These are phyloP conservation scores for Rhynchospora pubera DNA, from an alignment of 176 grass and related monocot species.

Conservation along the genomic window DNA sequence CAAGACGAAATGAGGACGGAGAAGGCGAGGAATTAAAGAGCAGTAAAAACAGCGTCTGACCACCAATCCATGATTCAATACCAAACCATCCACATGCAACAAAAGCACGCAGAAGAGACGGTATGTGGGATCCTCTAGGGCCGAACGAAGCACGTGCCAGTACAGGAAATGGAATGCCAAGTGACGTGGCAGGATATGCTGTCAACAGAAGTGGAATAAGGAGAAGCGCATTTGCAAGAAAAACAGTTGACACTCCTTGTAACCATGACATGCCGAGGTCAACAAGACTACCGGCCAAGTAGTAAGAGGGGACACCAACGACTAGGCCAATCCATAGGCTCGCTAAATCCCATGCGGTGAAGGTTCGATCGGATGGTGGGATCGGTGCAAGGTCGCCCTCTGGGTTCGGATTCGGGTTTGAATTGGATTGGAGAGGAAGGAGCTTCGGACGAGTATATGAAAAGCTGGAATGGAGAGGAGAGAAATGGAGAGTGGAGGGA, in stretches of 20 bases:
- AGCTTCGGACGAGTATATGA: slow-evolving; percentile 13
- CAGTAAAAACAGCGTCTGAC: slow-evolving; percentile 65
- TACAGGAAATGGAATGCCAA: slow-evolving; percentile 76
- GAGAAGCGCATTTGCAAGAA: slow-evolving; percentile 55
- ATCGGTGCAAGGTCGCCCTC: slow-evolving; percentile 53
- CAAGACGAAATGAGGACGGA: slow-evolving; percentile 48
- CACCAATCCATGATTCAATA: slow-evolving; percentile 92
- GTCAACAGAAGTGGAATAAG: slow-evolving; percentile 62
- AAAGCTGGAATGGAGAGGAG: slow-evolving; percentile 19
- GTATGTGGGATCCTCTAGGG: slow-evolving; percentile 60
- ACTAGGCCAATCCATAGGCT: slow-evolving; percentile 90
- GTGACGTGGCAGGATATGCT: slow-evolving; percentile 49
- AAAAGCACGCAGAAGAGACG: slow-evolving; percentile 69
- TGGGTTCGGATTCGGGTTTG: slow-evolving; percentile 5
- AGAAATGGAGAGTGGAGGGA: slow-evolving; percentile 7
- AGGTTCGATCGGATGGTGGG: slow-evolving; percentile 52
- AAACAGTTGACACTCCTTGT: slow-evolving; percentile 65
- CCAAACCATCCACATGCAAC: slow-evolving; percentile 90
- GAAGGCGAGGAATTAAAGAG: slow-evolving; percentile 39
- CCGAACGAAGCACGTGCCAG: slow-evolving; percentile 75
- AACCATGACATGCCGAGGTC: slow-evolving; percentile 93
- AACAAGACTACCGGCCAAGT: slow-evolving; percentile 89
- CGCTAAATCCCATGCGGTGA: slow-evolving; percentile 71
- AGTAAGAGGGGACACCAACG: slow-evolving; percentile 83
- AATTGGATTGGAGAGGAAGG: slow-evolving; percentile 19